These are phyloP conservation scores for Galeopsis tetrahit DNA, from an alignment of 257 asterid species.

Conservation along the genomic window DNA sequence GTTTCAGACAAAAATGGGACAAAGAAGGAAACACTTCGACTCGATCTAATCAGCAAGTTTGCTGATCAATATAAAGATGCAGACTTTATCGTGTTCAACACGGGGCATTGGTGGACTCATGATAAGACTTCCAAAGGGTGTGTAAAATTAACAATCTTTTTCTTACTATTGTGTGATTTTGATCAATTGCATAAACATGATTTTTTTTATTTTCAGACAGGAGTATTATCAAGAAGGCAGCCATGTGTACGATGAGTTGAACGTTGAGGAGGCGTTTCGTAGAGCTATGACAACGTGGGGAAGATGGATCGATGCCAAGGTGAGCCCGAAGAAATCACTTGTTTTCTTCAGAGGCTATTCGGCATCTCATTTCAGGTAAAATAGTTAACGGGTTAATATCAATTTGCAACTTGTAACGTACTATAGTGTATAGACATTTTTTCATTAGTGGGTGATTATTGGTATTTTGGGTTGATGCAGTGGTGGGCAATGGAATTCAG, in stretches of 20 bases:
- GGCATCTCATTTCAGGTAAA: conserved; percentile 73
- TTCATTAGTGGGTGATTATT: no score
- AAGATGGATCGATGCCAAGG: conserved; percentile 68
- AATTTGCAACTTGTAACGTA: no score
- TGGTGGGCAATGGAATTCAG: conserved; percentile 85
- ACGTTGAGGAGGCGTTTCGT: conserved; percentile 65
- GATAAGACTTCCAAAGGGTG: conserved; percentile 77
- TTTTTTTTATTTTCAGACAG: conserved; percentile 43
- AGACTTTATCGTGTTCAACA: conserved; percentile 69
- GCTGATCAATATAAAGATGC: conserved; percentile 62
- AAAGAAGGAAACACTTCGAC: conserved; percentile 76
- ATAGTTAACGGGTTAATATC: no score
- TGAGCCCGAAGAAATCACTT: conserved; percentile 52
- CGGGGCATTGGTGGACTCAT: conserved; percentile 94
- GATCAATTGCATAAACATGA: neutral
- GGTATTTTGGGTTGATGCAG: conserved; percentile 33
- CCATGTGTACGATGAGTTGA: conserved; percentile 56
- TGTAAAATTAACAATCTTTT: conserved; percentile 19
- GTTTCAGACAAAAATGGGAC: conserved; percentile 45
- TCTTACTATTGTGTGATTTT: no score
- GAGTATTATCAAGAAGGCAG: conserved; percentile 84
- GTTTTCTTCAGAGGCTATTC: conserved; percentile 77
- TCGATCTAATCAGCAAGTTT: conserved; percentile 55
- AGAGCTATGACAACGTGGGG: conserved; percentile 79
- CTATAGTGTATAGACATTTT: no score